A percentile compares a stretch with the other conserved stretches of the same genome.
phyloP scores from a whole-genome alignment of 2,329 filamentous ascomycete genomes.

The Beauveria scarabaeidicola region DNA sequence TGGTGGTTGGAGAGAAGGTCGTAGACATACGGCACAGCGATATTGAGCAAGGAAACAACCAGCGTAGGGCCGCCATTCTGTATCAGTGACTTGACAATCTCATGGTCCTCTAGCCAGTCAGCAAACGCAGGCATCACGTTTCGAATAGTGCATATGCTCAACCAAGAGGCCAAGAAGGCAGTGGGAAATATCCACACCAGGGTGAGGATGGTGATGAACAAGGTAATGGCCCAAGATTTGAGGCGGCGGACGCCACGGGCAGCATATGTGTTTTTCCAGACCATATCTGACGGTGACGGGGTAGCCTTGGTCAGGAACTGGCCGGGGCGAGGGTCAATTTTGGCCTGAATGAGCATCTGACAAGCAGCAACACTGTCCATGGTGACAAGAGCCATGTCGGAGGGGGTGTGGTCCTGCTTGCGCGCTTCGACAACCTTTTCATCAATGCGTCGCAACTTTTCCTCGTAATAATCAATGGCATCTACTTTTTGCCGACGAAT shows the following conservation, averaged over 20 bases:
- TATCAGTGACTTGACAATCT: conserved; percentile 65
- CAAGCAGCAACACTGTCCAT: conserved; percentile 91
- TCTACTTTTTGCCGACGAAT: conserved; percentile 68
- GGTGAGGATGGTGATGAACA: conserved; percentile 73
- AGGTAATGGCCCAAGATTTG: conserved; percentile 75
- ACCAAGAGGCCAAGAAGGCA: conserved; percentile 65
- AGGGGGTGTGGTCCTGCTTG: conserved; percentile 66
- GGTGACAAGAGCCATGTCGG: conserved; percentile 86
- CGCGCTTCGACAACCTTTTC: conserved; percentile 63
- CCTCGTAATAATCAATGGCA: conserved; percentile 90
- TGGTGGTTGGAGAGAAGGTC: conserved; percentile 86
- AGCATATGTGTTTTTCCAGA: conserved; percentile 90
- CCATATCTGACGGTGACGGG: conserved; percentile 82
- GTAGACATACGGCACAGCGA: conserved; percentile 88
- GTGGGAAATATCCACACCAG: conserved; percentile 84
- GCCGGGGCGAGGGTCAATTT: conserved; percentile 82
- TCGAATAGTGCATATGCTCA: conserved; percentile 74
- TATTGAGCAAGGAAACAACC: conserved; percentile 76
- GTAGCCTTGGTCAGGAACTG: conserved; percentile 78
- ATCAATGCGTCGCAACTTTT: conserved; percentile 71
- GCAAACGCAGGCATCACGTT: conserved; percentile 64
- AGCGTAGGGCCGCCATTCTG: conserved; percentile 83
- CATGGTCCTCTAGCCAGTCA: conserved; percentile 56
- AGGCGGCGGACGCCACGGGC: conserved; percentile 64
- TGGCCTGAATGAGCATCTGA: conserved; percentile 94